phyloP scores from a whole-genome alignment of 495 filamentous ascomycete genomes.

The Thozetella sp. region DNA sequence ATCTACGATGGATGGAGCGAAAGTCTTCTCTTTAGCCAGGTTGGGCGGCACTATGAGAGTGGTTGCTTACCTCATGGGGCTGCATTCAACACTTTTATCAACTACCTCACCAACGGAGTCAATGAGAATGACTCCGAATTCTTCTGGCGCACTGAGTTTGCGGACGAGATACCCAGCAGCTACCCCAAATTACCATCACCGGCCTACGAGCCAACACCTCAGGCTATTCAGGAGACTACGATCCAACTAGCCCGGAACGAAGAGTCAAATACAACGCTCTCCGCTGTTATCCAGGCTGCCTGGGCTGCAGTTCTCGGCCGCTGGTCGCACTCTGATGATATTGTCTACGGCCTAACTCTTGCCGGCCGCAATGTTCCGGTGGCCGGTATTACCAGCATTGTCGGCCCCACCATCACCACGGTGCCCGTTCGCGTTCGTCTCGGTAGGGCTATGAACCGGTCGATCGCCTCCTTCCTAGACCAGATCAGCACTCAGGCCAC shows the following conservation, averaged over 20 bases:
- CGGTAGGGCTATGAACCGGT: not conserved
- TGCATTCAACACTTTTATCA: not conserved
- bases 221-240: not conserved
- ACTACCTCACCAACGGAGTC: slow-evolving; percentile 1
- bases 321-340: slow-evolving; percentile 46
- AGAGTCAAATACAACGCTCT: slow-evolving; percentile 33
- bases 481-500: not conserved
- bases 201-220: not conserved
- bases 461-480: not conserved
- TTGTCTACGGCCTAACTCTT: slow-evolving; percentile 57
- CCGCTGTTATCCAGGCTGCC: slow-evolving; percentile 53
- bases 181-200: not conserved
- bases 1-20: slow-evolving; percentile 1
- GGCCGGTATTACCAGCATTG: slow-evolving; percentile 48
- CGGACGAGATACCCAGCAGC: not conserved
- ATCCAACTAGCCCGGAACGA: not conserved
- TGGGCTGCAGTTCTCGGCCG: slow-evolving; percentile 52
- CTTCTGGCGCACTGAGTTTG: not conserved
- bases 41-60: not conserved
- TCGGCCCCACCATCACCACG: slow-evolving; percentile 56
- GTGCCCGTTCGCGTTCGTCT: slow-evolving; percentile 21
- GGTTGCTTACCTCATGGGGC: not conserved
- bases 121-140: not conserved
- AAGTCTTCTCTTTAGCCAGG: not conserved
- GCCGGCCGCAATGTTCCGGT: slow-evolving; percentile 56